phyloP scores from a whole-genome alignment of 2,329 filamentous ascomycete species.

The Drechslerella stenobrocha region DNA sequence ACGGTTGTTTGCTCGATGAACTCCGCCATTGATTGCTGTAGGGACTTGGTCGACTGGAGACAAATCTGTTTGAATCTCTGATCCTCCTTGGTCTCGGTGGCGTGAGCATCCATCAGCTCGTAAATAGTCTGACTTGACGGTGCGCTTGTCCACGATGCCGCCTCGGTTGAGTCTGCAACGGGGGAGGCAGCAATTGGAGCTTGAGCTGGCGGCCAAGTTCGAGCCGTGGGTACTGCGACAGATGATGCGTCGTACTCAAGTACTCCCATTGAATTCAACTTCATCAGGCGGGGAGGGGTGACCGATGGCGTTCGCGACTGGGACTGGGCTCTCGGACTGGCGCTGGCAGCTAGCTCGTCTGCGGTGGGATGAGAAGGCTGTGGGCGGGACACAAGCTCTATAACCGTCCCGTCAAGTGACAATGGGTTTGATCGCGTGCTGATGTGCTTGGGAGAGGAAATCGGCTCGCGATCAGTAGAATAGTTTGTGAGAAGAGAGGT shows the following conservation, averaged over 20 bases:
- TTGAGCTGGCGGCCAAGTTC: not conserved
- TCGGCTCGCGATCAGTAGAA: no score
- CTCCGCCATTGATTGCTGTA: constrained; percentile 1
- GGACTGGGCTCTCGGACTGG: no score
- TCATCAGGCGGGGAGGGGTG: constrained; percentile 2
- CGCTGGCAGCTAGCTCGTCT: not conserved
- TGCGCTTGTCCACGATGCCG: no score
- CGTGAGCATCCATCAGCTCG: not conserved
- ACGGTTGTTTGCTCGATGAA: constrained; percentile 7
- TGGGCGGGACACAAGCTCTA: no score
- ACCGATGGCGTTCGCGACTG: not conserved
- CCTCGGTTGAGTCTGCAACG: not conserved
- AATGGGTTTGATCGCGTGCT: no score
- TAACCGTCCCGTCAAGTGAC: no score
- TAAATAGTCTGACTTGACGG: not conserved
- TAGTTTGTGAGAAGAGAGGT: not conserved
- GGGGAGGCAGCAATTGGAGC: constrained; percentile 10
- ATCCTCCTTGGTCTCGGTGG: not conserved
- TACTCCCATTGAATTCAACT: constrained; percentile 6
- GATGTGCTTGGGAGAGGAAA: no score
- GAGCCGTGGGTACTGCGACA: not conserved
- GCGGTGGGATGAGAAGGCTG: not conserved
- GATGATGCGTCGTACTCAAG: constrained; percentile 6
- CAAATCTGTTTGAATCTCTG: not conserved
- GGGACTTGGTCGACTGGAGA: not conserved